Evolutionary conservation across 768 basidiomycete species (phyloP), one percentile per base, ranked within the genome.

Genomic region (Suillus clintonianus): DNA sequence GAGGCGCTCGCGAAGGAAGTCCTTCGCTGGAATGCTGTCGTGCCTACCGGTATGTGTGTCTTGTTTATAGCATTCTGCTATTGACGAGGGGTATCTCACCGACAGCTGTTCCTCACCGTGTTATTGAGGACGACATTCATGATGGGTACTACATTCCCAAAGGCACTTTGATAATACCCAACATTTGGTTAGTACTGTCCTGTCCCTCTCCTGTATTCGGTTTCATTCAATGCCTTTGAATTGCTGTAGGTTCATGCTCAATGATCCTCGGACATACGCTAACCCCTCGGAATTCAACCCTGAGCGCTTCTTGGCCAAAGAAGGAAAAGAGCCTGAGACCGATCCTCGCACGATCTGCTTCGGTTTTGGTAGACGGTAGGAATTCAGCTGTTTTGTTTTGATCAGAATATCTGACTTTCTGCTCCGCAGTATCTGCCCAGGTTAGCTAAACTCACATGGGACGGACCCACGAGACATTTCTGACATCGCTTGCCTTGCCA

Each of bases 301-400:
- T 27, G 85, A 85, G 51, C 84, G 89, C 37, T 89, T 85, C 74
- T 76, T 89, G 39, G 74, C 80, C 1, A 59, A 59, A 15, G 65
- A 71, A 5, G 71, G 69, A 45, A 72, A 76, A 39, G 67, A 74
- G 51, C 81, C 81, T 39, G 85, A 89, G 68, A 71, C 69, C 30
- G 88, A 90, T 74, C 86, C 88, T 65, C 85, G 84, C 62, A 80
- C 80, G 51, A 71, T 87, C 56, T 87, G 85, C 68, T 91, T 90
- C 75, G 89, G 89, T 13, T 91, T 90, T 70, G 89, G 89, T 56
- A 79, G 89, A 76, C 83, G 90, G 70, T 75, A 74, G 22, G 80
- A 76, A 61, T 45, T 30, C 55, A 65, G 59, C 59, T 63, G 55
- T 32, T 27, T 27, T 41, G 30, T 53, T 39, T 36, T 53, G 51